Base-by-base conservation (phyloP, 768 basidiomycete species). In the Boletus coccyginus region DNA sequence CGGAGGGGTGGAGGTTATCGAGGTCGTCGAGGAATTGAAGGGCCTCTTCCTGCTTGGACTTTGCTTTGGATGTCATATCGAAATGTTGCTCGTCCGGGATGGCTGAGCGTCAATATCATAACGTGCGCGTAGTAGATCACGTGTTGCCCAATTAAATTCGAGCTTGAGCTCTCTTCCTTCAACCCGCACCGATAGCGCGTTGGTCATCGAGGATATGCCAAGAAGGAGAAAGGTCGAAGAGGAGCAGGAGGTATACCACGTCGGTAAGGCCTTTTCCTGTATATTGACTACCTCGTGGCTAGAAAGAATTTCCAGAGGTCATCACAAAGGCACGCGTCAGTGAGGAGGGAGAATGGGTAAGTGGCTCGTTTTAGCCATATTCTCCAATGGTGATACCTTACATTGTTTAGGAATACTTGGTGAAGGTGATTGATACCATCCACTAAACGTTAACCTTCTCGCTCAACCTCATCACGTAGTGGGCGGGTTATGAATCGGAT, bases 1-100 rank as follows among this genome's bases (percentile, higher is more conserved):
- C 51, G n/a, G 65, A 55, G 24, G 81, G 80, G 19, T 84, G 77
- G 47, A 96, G 81, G 32, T 86, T 88, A 70, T 98, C 95, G 47
- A 98, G 88, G 68, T 96, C 94, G 67, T 97, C 93, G 44, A 98
- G 87, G 74, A 98, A 87, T 66, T 87, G 88, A 21, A 94, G 85
- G 21, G 92, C 96, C 71, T 98, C 95, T 66, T 90, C 81, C 57
- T 90, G 84, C 68, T 90, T 92, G 31, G 88, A 86, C 73, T 88
- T 91, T 46, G 85, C 73, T 70, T 79, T 81, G 31, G 70, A 66
- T 35, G 74, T 35, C 75, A 78, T 79, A 49, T 46, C 47, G 44
- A 21, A 31, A 40, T 29, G 42, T 52, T 19, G 35, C 19, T 51
- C 32, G 46, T 46, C n/a, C 24, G 36, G 14, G 8, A 51, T 13